These are phyloP conservation scores for Fusarium sterilihyphosum DNA, from an alignment of 2,329 filamentous ascomycete species.

Conservation along the genomic window DNA sequence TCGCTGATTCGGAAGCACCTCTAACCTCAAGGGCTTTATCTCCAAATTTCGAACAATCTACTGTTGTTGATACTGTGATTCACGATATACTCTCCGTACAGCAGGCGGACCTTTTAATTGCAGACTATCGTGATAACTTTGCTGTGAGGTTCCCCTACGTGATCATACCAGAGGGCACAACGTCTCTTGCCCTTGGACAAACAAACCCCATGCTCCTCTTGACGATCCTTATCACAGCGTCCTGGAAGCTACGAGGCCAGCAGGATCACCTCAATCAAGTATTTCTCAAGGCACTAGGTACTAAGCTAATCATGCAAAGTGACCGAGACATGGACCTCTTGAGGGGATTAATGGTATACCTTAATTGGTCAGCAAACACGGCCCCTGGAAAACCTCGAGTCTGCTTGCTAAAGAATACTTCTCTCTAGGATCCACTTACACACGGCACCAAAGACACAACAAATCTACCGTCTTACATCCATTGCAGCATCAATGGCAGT, in stretches of 20 bases:
- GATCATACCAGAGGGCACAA: not conserved
- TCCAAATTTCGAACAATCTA: not conserved
- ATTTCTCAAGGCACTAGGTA: not conserved
- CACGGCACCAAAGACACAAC: not conserved
- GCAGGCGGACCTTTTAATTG: not conserved
- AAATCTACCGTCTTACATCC: not conserved
- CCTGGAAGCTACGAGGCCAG: not conserved
- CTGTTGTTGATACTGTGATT: not conserved
- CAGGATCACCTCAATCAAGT: not conserved
- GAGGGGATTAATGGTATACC: not conserved
- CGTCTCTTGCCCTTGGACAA: fast-evolving
- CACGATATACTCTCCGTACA: not conserved
- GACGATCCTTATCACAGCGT: not conserved
- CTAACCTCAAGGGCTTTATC: not conserved
- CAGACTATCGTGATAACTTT: not conserved
- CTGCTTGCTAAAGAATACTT: not conserved
- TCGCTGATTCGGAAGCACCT: not conserved
- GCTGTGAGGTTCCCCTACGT: not conserved
- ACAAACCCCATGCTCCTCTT: not conserved
- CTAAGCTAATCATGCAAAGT: not conserved
- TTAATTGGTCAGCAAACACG: not conserved
- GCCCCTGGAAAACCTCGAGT: fast-evolving
- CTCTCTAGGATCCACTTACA: not conserved
- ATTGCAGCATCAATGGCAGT: not conserved
- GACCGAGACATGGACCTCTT: not conserved